phyloP scores from a whole-genome alignment of 176 grass and related monocot species.

The Alloteropsis semialata region DNA sequence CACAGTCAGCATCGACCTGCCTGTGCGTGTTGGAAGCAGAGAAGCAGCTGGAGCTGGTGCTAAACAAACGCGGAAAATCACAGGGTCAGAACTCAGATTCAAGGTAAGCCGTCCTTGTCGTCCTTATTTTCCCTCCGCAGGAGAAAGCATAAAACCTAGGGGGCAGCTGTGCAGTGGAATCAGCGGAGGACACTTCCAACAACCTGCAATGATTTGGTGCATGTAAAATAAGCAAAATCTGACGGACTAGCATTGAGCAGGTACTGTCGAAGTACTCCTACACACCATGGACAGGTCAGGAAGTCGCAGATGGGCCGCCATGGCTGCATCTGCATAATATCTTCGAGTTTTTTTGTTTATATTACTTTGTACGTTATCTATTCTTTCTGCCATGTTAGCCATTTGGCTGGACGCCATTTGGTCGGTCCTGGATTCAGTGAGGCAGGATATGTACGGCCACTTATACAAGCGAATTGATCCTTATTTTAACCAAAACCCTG shows the following conservation, averaged over 20 bases:
- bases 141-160: not conserved
- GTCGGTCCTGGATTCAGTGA: not conserved
- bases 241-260: not conserved
- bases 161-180: not conserved
- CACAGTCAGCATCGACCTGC: not conserved
- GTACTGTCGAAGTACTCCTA: constrained; percentile 8
- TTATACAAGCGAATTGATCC: not conserved
- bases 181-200: not conserved
- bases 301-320: not conserved
- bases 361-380: not conserved
- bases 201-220: not conserved
- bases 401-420: not conserved
- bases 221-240: constrained; percentile 7
- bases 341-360: not conserved
- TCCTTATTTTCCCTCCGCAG: not conserved
- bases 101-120: constrained; percentile 5
- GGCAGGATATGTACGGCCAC: not conserved
- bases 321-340: not conserved
- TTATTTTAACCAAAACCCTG: not conserved
- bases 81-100: not conserved
- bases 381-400: not conserved
- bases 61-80: not conserved
- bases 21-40: not conserved
- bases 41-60: not conserved
- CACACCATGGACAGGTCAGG: not conserved